Evolutionary conservation across 306 rosid genomes (phyloP), one percentile per base, ranked within the genome.

Genomic region (Purshia tridentata): DNA sequence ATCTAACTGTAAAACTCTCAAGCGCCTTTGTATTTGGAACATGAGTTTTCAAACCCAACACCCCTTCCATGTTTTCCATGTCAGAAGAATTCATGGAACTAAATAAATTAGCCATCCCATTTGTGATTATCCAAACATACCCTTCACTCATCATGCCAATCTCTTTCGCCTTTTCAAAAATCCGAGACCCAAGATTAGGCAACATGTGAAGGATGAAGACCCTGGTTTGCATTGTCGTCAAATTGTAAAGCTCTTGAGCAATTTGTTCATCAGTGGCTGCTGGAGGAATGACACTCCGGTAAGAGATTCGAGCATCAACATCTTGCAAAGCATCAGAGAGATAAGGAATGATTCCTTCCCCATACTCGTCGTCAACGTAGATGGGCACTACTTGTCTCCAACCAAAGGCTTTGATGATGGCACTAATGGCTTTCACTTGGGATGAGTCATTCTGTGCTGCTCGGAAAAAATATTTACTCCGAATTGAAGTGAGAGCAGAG

Each of bases 81-180:
- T 59, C 79, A 0, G 78, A 66, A 9, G 73, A 52, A 23, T 47
- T n/a, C 44, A 76, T 3, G 0, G 84, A 54, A 14, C 20, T 51
- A 23, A 85, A 77, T 0, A 19, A n/a, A 60, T 76, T 81, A 1
- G 83, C n/a, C 19, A 85, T 9, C 7, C 77, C 76, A 76, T 59
- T 65, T 0, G 88, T 86, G 2, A 76, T 54, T 37, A 90, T 84
- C 96, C 96, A 90, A 62, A 77, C 88, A 62, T 67, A 90, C 0
- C 86, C 86, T 62, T 80, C 23, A 0, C 7, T 5, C 88, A 87
- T 85, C 90, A 87, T 82, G 10, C 92, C 96, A 41, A 82, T 84
- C 53, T 81, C 55, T 0, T 37, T 57, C 1, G 96, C 89, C 37
- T 81, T 65, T 19, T 37, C 9, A n/a, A 90, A 83, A 0, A 90